Evolutionary conservation across 495 filamentous ascomycete species (phyloP).

Genomic region (Mycothermus thermophilus): DNA sequence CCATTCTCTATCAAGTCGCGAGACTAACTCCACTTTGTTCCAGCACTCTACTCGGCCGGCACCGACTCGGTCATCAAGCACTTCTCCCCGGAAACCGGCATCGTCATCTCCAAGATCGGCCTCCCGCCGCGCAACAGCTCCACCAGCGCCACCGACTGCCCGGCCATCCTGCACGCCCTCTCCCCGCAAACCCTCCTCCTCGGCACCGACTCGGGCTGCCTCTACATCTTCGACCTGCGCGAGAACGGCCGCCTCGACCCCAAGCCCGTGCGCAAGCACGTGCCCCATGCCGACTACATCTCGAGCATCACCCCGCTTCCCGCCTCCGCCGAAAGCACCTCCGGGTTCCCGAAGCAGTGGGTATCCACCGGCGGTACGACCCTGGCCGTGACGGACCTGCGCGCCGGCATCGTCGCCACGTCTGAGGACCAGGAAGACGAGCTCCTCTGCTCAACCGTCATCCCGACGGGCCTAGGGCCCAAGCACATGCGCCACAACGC

Average conservation of each 20-base stretch:
- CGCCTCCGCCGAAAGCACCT: slow-evolving; percentile 59
- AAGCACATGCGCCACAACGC: slow-evolving; percentile 51
- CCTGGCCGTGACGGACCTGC: slow-evolving; percentile 73
- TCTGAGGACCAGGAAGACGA: slow-evolving; percentile 94
- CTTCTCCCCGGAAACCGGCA: slow-evolving; percentile 64
- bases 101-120: slow-evolving; percentile 64
- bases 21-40: background rate
- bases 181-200: slow-evolving; percentile 80
- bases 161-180: slow-evolving; percentile 64
- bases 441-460: slow-evolving; percentile 61
- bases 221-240: slow-evolving; percentile 87
- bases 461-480: slow-evolving; percentile 47
- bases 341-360: slow-evolving; percentile 83
- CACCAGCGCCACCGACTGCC: slow-evolving; percentile 41
- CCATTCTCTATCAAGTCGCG: background rate
- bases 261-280: slow-evolving; percentile 61
- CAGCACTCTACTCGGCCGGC: slow-evolving; percentile 72
- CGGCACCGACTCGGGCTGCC: slow-evolving; percentile 73
- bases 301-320: slow-evolving; percentile 79
- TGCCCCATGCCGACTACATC: slow-evolving; percentile 84
- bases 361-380: slow-evolving; percentile 83
- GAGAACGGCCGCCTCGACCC: slow-evolving; percentile 43
- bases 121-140: slow-evolving; percentile 34
- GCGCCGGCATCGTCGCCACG: slow-evolving; percentile 64
- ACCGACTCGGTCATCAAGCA: slow-evolving; percentile 84